Percentiles rank a stretch among this genome's conserved stretches.
Conservation (phyloP, 2,329 filamentous ascomycete genomes). For the Alternaria conjuncta region DNA sequence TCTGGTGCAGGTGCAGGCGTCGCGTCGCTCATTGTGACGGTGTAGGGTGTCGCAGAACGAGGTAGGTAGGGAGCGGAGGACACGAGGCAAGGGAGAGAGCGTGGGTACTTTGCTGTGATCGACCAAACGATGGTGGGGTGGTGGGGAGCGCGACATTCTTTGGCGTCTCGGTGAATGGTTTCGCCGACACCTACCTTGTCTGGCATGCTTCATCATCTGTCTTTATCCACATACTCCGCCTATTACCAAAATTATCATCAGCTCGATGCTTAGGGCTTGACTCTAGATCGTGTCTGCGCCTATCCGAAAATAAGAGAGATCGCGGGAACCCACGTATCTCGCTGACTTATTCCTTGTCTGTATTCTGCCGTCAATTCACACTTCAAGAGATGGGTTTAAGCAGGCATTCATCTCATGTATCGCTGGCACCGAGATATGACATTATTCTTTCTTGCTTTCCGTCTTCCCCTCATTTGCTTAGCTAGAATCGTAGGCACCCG, state of each 20-base stretch:
- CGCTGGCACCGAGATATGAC: neutral
- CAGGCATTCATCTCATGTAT: neutral
- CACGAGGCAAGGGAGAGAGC: conserved; percentile 1
- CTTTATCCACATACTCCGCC: neutral
- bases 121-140: conserved; percentile 11
- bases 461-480: neutral
- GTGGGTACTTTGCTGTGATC: conserved; percentile 3
- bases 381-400: neutral
- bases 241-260: neutral
- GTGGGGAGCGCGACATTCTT: conserved; percentile 8
- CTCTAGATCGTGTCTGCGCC: neutral
- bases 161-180: conserved; percentile 9
- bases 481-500: neutral
- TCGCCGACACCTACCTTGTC: neutral
- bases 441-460: neutral
- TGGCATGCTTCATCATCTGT: neutral
- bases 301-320: neutral
- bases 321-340: neutral
- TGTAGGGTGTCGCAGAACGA: neutral
- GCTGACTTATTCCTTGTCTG: neutral
- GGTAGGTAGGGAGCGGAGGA: neutral
- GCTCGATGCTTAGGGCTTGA: neutral
- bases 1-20: conserved; percentile 11
- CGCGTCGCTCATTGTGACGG: conserved; percentile 15
- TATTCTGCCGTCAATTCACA: neutral